Conservation (phyloP, 805 yeast species). For the Candida peoriensis region DNA sequence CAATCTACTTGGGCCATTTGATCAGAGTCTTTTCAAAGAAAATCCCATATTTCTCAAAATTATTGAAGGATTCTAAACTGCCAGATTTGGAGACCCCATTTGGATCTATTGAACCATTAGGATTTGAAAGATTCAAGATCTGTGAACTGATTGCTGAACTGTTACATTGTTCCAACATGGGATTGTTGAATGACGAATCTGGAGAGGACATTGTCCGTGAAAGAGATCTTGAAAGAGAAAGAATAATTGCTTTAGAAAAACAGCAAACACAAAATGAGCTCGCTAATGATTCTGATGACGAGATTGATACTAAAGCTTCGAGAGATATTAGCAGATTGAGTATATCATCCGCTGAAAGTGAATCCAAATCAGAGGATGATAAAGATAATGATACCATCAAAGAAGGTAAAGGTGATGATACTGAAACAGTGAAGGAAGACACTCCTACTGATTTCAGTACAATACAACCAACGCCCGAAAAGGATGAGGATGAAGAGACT, state of each 20-base stretch:
- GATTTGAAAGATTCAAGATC: conserved; percentile 85
- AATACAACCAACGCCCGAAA: conserved; percentile 14
- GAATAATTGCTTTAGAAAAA: conserved; percentile 36
- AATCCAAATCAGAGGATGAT: conserved; percentile 3
- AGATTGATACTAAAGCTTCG: conserved; percentile 29
- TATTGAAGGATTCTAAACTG: conserved; percentile 41
- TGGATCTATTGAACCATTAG: conserved; percentile 68
- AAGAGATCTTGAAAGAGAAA: conserved; percentile 62
- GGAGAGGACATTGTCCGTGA: conserved; percentile 64
- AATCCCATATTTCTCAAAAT: conserved; percentile 61
- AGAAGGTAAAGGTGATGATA: conserved; percentile 8
- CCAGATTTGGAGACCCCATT: conserved; percentile 53
- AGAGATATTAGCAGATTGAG: conserved; percentile 20
- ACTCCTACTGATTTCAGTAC: too few relatives aligned
- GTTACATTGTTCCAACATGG: conserved; percentile 97
- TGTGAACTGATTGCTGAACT: conserved; percentile 92
- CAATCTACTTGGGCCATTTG: conserved; percentile 85
- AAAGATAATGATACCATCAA: conserved; percentile 10
- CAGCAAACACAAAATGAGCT: conserved; percentile 17
- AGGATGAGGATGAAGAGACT: conserved; percentile 4
- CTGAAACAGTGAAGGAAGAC: conserved; percentile 17
- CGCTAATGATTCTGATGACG: conserved; percentile 24
- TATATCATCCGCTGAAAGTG: conserved; percentile 8
- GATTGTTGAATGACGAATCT: conserved; percentile 69
- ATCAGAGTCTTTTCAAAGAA: conserved; percentile 71